A percentile compares a stretch with the other conserved stretches of the same genome.
Evolutionary conservation across 495 filamentous ascomycete genomes (phyloP).

Genomic region (Lasiosphaeria miniovina): DNA sequence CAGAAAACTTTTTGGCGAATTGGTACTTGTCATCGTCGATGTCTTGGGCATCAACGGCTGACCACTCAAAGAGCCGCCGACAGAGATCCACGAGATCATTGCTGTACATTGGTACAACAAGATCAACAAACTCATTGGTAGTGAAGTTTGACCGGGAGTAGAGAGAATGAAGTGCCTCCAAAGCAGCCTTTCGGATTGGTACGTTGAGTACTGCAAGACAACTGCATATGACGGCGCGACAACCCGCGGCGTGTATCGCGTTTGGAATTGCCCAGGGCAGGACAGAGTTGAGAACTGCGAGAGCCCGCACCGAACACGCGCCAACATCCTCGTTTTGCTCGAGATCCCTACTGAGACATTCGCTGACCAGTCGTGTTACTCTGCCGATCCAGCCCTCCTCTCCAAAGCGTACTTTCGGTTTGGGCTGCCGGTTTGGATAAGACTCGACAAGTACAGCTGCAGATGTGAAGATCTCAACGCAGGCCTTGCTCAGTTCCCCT

Average conservation of each 20-base stretch:
- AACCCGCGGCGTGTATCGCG: constrained; percentile 66
- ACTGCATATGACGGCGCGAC: constrained; percentile 68
- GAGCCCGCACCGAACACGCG: constrained; percentile 66
- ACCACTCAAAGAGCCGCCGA: constrained; percentile 76
- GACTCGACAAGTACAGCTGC: constrained; percentile 66
- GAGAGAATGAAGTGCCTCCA: constrained; percentile 79
- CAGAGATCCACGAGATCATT: constrained; percentile 68
- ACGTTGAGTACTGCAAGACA: constrained; percentile 71
- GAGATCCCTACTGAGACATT: constrained; percentile 64
- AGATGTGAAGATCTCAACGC: constrained; percentile 91
- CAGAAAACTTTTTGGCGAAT: constrained; percentile 88
- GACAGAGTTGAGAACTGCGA: constrained; percentile 71
- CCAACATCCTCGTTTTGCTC: constrained; percentile 61
- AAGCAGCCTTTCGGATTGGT: constrained; percentile 69
- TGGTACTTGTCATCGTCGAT: constrained; percentile 89
- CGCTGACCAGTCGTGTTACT: constrained; percentile 68
- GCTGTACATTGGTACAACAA: constrained; percentile 77
- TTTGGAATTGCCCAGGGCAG: constrained; percentile 83
- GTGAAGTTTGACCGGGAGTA: constrained; percentile 72
- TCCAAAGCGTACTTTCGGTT: constrained; percentile 64
- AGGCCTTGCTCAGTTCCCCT: constrained; percentile 76
- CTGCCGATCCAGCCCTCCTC: constrained; percentile 84
- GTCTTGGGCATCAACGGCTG: constrained; percentile 70
- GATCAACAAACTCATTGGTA: constrained; percentile 72
- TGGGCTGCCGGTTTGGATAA: constrained; percentile 62